phyloP scores from a whole-genome alignment of 805 yeast species.

The Sungouiozyma intestinalis region DNA sequence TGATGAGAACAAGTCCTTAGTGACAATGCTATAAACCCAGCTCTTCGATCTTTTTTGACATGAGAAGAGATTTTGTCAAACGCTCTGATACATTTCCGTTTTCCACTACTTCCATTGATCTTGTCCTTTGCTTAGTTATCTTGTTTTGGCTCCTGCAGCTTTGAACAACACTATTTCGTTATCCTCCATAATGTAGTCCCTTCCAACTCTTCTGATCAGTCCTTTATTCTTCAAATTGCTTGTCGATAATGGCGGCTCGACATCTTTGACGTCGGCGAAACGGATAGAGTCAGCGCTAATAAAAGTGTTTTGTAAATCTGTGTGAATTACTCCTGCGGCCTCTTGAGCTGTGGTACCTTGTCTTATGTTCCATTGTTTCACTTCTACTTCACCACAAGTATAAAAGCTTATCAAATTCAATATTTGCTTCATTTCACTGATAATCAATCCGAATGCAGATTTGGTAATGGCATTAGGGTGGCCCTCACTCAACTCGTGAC shows the following conservation, averaged over 20 bases:
- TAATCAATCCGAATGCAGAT: slow-evolving; percentile 53
- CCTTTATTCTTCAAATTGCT: slow-evolving; percentile 20
- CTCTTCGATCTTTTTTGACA: slow-evolving; percentile 30
- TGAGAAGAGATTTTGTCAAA: slow-evolving; percentile 28
- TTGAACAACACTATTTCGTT: slow-evolving; percentile 73
- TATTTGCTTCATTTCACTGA: slow-evolving; percentile 53
- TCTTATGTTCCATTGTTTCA: slow-evolving; percentile 81
- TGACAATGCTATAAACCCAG: slow-evolving; percentile 33
- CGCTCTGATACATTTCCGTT: slow-evolving; percentile 27
- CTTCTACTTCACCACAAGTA: slow-evolving; percentile 81
- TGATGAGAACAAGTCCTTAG: slow-evolving; percentile 32
- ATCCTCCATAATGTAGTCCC: slow-evolving; percentile 64
- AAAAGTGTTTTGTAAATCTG: slow-evolving; percentile 73
- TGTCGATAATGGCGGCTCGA: slow-evolving; percentile 19
- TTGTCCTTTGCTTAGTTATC: too few species aligned
- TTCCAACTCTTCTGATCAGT: slow-evolving; percentile 40
- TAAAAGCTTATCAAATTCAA: slow-evolving; percentile 70
- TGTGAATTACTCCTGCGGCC: slow-evolving; percentile 86
- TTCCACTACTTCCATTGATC: slow-evolving; percentile 6
- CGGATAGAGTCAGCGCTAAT: slow-evolving; percentile 68
- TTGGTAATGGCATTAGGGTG: slow-evolving; percentile 32
- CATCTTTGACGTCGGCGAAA: slow-evolving; percentile 38
- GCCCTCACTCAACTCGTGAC: slow-evolving; percentile 20
- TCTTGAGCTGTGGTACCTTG: slow-evolving; percentile 70
- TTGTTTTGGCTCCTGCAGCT: slow-evolving; percentile 53